Evolutionary conservation across 1,139 yeast species (phyloP), one percentile per base, ranked within the genome.

Genomic region (Sugiyamaella grinbergsii): DNA sequence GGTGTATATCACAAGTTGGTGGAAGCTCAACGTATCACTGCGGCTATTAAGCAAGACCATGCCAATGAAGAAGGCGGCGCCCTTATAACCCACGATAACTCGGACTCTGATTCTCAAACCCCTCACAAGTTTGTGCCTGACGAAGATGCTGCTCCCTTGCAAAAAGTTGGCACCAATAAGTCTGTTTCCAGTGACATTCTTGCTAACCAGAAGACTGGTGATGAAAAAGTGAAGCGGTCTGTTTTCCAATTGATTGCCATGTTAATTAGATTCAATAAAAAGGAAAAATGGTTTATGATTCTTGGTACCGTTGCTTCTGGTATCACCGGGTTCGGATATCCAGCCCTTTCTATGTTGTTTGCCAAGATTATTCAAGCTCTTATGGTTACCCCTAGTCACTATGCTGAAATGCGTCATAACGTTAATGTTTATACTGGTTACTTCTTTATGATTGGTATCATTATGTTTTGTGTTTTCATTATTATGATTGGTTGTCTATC

Each of bases 401-500:
- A 63, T 42, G 56, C 54, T 11, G 52, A 58, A 15, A 71, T 72
- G 73, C 65, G 73, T 20, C 63, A 59, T 31, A 58, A 65, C 28
- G 62, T 73, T 50, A 69, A 71, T 49, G 60, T 61, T 23, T 68
- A 62, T 51, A 57, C 73, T n/a, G 71, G 71, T 2, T 68, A 66
- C 59, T 67, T 70, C 54, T 71, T 74, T 55, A 68, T 73, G 69
- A 58, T 73, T 37, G 75, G 75, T 13, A 54, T 64, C 22, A 59
- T 70, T n/a, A 58, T 71, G 42, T 61, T 70, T 48, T 45, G 69
- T 34, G 58, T 62, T 2, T 66, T 69, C 44, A 46, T 63, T 18
- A 40, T 61, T 31, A 66, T 70, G 61, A 63, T 69, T 46, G 56
- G 65, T 31, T 54, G 59, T 46, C 56, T 71, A 41, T 56, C 70